phyloP scores from a whole-genome alignment of 1,284 basidiomycete genomes.

The Anthracocystis walkeri region DNA sequence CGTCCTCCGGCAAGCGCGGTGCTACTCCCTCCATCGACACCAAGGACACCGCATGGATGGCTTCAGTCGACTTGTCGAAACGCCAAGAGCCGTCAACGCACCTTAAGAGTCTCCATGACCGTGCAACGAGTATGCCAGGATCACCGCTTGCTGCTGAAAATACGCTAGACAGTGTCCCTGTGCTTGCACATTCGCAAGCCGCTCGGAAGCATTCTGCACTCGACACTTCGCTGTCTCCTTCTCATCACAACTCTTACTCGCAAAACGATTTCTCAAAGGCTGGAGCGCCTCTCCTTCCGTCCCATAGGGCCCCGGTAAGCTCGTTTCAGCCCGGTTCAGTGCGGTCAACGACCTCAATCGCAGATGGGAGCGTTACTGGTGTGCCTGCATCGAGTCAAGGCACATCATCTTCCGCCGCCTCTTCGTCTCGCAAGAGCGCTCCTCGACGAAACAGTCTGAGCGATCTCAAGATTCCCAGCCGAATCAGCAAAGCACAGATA shows the following conservation, averaged over 20 bases:
- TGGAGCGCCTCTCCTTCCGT: neutral
- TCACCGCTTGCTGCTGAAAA: slow-evolving; percentile 13
- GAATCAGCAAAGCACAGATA: slow-evolving; percentile 58
- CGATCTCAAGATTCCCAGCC: slow-evolving; percentile 57
- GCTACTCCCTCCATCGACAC: slow-evolving; percentile 12
- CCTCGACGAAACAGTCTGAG: slow-evolving; percentile 52
- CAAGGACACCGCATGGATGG: slow-evolving; percentile 18
- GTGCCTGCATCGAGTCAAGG: slow-evolving; percentile 3
- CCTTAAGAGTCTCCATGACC: neutral
- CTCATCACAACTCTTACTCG: neutral
- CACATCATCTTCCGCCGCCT: slow-evolving; percentile 1
- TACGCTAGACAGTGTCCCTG: slow-evolving; percentile 13
- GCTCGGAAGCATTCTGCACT: slow-evolving; percentile 17
- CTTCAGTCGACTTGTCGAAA: slow-evolving; percentile 11
- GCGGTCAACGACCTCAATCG: neutral
- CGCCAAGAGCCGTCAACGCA: neutral
- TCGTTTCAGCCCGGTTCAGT: neutral
- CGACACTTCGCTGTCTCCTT: slow-evolving; percentile 12
- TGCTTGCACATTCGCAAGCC: neutral
- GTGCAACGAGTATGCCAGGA: slow-evolving; percentile 7
- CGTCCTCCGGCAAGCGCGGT: slow-evolving; percentile 14
- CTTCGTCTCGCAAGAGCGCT: slow-evolving; percentile 11
- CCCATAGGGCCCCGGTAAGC: neutral
- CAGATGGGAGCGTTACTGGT: slow-evolving; percentile 8
- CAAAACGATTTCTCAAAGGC: neutral